Base-by-base conservation (phyloP, 1,139 yeast species). In the Meyerozyma carpophila region DNA sequence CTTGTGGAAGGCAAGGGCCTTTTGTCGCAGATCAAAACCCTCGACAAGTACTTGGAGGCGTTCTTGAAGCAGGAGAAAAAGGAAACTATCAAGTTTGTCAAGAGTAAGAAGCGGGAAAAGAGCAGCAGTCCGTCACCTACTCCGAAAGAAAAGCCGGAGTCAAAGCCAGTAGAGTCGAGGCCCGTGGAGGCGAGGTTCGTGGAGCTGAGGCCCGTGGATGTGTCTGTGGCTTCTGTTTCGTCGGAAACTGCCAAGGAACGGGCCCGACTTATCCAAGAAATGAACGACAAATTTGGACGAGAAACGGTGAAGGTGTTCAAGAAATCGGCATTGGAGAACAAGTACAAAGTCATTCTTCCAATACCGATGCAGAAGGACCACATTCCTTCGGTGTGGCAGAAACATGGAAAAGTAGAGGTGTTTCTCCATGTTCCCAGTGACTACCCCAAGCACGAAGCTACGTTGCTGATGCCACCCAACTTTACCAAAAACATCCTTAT, bases 61-160 rank as follows among this genome's bases (percentile, higher is more conserved):
- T 81, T 82, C 51, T 63, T 84, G 50, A 73, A 74, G 44, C 74
- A 73, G 61, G 83, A 82, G 50, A 82, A 81, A 56, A 71, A 75
- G 41, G 79, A 78, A 24, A 51, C 54, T 18, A 61, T 81, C 48
- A 80, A 77, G 51, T 66, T 81, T 45, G 79, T 77, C 31, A 63
- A 55, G 39, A 52, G 32, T 14, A 41, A 36, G 13, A 31, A 38
- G 29, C 14, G 25, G 8, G 36, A 28, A 2, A 29, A 38, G 41
- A 18, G 11, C 18, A 21, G 20, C n/a, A 18, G 14, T 6, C n/a
- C 13, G 31, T 18, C 8, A 13, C 13, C 9, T 8, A 11, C 41
- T 7, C n/a, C 32, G 13, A 13, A 20, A 18, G 20, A 16, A 3
- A 16, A 16, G 18, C 18, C 18, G 3, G 18, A 16, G 18, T 16